Percentiles rank a stretch among this genome's conserved stretches.
Conservation (phyloP, 441 rosid genomes). For the Pelargonium citronellum region DNA sequence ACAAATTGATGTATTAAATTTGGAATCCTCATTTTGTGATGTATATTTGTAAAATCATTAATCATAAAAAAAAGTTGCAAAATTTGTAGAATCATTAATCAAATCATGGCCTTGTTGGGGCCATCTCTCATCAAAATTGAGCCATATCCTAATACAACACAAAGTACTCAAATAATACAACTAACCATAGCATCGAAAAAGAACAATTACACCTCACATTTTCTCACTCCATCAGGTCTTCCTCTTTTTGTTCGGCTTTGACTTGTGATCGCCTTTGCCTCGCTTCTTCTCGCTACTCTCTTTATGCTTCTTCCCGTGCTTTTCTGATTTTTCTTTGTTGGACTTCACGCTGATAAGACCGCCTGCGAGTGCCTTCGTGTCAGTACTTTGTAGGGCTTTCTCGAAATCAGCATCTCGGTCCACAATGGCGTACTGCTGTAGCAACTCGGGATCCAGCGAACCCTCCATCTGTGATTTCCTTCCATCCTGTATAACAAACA, state of each 20-base stretch:
- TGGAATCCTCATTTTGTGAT: too few relatives aligned
- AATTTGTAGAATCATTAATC: too few relatives aligned
- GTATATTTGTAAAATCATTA: too few relatives aligned
- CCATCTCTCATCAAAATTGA: too few relatives aligned
- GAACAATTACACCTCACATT: too few relatives aligned
- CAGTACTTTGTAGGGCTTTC: conserved; percentile 50
- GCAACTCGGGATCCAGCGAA: conserved; percentile 48
- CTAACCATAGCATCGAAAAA: too few relatives aligned
- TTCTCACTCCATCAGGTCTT: conserved; percentile 17
- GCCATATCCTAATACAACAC: too few relatives aligned
- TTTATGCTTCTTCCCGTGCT: conserved; percentile 43
- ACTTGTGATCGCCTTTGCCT: conserved; percentile 40
- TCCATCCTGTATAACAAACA: conserved; percentile 42
- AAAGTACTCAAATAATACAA: too few relatives aligned
- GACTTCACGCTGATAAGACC: conserved; percentile 70
- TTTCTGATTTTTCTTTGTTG: conserved; percentile 34
- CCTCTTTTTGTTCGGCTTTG: conserved; percentile 58
- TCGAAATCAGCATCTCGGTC: conserved; percentile 61
- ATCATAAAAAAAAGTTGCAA: too few relatives aligned
- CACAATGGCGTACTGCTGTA: conserved; percentile 61
- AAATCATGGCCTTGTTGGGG: too few relatives aligned
- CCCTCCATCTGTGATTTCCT: conserved; percentile 60
- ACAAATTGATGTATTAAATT: too few relatives aligned
- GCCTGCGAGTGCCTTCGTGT: conserved; percentile 46
- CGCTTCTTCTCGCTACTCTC: conserved; percentile 53